Evolutionary conservation across 176 grass and related monocot species (phyloP).

Genomic region (Phoenix roebelenii): DNA sequence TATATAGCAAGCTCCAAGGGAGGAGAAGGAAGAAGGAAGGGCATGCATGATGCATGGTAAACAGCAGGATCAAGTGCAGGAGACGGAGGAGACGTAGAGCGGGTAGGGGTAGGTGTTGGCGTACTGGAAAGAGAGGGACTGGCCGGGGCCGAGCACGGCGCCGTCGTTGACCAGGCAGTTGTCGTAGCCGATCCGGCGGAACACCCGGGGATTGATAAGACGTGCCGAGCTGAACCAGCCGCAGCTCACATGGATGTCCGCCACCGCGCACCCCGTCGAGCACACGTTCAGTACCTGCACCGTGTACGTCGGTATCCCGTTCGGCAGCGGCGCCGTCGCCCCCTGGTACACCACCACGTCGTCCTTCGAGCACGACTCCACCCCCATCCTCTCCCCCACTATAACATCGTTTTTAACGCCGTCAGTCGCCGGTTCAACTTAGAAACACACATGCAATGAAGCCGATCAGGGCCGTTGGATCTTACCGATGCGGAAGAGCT

Average conservation of each 20-base stretch:
- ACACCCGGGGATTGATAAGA: conserved; percentile 28
- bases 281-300: conserved; percentile 36
- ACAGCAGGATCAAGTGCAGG: not conserved
- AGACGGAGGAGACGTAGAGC: conserved; percentile 22
- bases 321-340: conserved; percentile 29
- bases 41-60: too few species aligned
- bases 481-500: too few species aligned
- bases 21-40: too few species aligned
- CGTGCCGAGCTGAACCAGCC: conserved; percentile 49
- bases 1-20: too few species aligned
- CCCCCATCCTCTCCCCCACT: conserved; percentile 10
- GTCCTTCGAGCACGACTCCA: conserved; percentile 28
- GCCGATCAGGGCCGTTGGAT: too few species aligned
- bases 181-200: conserved; percentile 31
- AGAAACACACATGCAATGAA: too few species aligned
- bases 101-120: conserved; percentile 31
- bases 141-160: conserved; percentile 7
- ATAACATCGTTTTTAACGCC: too few species aligned
- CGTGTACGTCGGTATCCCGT: conserved; percentile 38
- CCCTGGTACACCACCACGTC: conserved; percentile 38
- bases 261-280: conserved; percentile 23
- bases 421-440: too few species aligned
- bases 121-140: conserved; percentile 36
- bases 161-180: conserved; percentile 47
- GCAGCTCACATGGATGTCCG: conserved; percentile 33